Conservation (phyloP, 495 filamentous ascomycete species). For the Podospora anserina region DNA sequence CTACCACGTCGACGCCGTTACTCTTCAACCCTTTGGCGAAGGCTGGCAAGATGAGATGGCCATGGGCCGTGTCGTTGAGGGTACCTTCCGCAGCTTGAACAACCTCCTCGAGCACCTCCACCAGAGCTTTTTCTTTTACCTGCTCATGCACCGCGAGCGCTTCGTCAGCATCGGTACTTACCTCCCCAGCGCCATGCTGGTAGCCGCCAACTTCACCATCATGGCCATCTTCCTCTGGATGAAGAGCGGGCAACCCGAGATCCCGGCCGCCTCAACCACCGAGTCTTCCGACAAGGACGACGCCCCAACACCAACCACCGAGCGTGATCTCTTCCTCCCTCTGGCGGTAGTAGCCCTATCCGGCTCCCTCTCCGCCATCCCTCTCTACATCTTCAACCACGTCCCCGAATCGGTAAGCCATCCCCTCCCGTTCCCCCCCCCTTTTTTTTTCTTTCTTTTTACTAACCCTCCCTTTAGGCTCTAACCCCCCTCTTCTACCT, state of each 20-base stretch:
- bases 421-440: neutral
- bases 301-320: constrained; percentile 38
- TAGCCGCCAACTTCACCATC: constrained; percentile 92
- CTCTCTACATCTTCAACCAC: constrained; percentile 85
- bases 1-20: constrained; percentile 96
- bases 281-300: constrained; percentile 23
- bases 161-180: constrained; percentile 99
- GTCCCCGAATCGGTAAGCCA: constrained; percentile 58
- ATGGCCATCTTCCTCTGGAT: constrained; percentile 92
- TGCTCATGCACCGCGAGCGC: constrained; percentile 81
- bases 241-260: constrained; percentile 60
- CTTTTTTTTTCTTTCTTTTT: neutral
- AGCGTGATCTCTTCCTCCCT: constrained; percentile 77
- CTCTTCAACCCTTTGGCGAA: constrained; percentile 79
- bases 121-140: constrained; percentile 98
- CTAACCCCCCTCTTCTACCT: constrained; percentile 56
- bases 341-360: constrained; percentile 65
- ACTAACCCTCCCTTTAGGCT: constrained; percentile 43
- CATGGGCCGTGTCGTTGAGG: constrained; percentile 83
- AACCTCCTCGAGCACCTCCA: constrained; percentile 96
- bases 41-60: constrained; percentile 98
- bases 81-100: constrained; percentile 86
- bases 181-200: constrained; percentile 90
- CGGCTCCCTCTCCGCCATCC: constrained; percentile 77
- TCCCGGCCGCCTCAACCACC: constrained; percentile 20